Evolutionary conservation across 2,329 filamentous ascomycete species (phyloP), one percentile per base, ranked within the genome.

Genomic region (Ophioceras dolichostomum): DNA sequence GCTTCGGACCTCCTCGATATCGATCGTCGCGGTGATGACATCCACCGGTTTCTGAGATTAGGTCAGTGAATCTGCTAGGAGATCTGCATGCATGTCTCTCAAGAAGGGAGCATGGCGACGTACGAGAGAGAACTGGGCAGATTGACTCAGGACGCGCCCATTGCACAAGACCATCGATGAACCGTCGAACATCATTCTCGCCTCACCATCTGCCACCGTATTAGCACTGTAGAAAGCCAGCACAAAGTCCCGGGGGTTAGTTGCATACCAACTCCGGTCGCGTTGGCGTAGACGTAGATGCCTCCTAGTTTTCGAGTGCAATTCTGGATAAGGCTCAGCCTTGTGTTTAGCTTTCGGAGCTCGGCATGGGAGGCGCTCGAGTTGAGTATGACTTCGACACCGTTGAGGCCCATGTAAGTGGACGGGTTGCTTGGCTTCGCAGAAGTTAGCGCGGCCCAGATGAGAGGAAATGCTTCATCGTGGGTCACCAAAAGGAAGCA

Each of bases 241-340:
- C n/a, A n/a, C n/a, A n/a, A n/a, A n/a, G n/a, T n/a, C n/a, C n/a
- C n/a, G n/a, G n/a, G n/a, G n/a, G n/a, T n/a, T n/a, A n/a, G n/a
- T n/a, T n/a, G n/a, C n/a, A n/a, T n/a, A 19, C 52, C 49, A 13
- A 49, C 42, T 38, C 55, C 55, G 6, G 48, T 51, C 4, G 49
- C 47, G 22, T 62, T 62, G 5, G 58, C 47, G 33, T 62, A 62
- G 0, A 68, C 53, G 45, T 78, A 77, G 9, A 77, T 59, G 18
- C 74, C 74, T 4, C 73, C 73, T 17, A 60, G 62, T 48, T 78
- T 79, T 7, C 67, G 60, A 0, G 80, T 85, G 0, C 76, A 76
- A 46, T 83, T 70, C 2, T 63, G 60, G 38, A 86, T 85, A 5
- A 87, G 58, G 5, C 73, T 67, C 20, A 86, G 59, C 2, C 78